phyloP scores from a whole-genome alignment of 495 filamentous ascomycete genomes.

The Polyplosphaeria fusca region DNA sequence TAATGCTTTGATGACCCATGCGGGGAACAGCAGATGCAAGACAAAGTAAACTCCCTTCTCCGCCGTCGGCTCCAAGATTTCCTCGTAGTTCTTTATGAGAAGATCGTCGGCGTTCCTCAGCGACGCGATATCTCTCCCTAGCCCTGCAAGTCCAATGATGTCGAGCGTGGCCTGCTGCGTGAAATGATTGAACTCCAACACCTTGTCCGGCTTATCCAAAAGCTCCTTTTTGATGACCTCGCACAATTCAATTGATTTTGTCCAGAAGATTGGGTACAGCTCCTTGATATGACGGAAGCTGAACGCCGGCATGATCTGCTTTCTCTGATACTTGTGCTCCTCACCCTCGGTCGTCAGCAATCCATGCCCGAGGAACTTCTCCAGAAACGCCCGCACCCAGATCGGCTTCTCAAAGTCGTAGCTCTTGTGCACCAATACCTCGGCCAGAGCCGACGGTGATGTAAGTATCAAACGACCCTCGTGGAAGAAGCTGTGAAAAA shows the following conservation, averaged over 20 bases:
- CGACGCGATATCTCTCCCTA: constrained; percentile 38
- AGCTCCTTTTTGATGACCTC: constrained; percentile 28
- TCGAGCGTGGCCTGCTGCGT: constrained; percentile 39
- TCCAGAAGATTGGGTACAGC: constrained; percentile 40
- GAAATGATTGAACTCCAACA: constrained; percentile 35
- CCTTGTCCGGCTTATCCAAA: constrained; percentile 25
- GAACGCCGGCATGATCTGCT: constrained; percentile 40
- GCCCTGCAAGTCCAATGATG: constrained; percentile 39
- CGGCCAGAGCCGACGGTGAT: constrained; percentile 33
- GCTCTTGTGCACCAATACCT: constrained; percentile 40
- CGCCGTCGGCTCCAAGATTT: constrained; percentile 50
- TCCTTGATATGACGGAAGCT: constrained; percentile 40
- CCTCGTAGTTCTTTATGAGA: constrained; percentile 35
- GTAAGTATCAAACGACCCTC: constrained; percentile 32
- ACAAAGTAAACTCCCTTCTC: constrained; percentile 51
- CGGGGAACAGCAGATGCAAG: constrained; percentile 45
- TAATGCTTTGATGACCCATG: constrained; percentile 35
- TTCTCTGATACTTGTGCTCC: constrained; percentile 39
- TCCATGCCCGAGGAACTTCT: constrained; percentile 37
- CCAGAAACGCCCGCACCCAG: constrained; percentile 40
- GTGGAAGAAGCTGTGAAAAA: constrained; percentile 35
- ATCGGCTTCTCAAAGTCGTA: constrained; percentile 55
- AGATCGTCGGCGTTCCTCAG: constrained; percentile 36
- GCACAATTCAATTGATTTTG: constrained; percentile 48
- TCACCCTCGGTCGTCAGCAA: constrained; percentile 40